Conservation (phyloP, 225 moss, liverwort and hornwort species). For the Marchantia paleacea region DNA sequence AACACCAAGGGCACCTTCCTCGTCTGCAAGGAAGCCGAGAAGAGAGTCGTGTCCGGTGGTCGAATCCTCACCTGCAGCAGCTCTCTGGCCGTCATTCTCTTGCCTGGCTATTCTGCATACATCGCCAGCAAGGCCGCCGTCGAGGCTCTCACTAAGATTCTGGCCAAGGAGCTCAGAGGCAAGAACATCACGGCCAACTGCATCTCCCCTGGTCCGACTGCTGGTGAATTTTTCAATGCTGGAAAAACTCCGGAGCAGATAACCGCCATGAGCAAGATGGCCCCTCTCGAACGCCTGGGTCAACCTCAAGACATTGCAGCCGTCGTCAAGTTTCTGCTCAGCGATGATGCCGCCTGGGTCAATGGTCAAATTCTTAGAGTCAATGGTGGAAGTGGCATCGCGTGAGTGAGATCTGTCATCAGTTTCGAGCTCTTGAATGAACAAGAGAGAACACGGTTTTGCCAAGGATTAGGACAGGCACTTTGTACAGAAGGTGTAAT, state of each 20-base stretch:
- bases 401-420: background rate
- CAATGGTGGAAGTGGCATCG: constrained; percentile 48
- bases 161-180: constrained; percentile 68
- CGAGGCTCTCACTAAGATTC: constrained; percentile 53
- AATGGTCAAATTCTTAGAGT: constrained; percentile 68
- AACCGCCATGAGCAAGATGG: background rate
- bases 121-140: constrained; percentile 62
- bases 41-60: constrained; percentile 40
- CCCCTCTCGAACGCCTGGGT: constrained; percentile 59
- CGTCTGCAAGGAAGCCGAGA: constrained; percentile 46
- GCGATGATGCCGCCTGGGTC: constrained; percentile 53
- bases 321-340: constrained; percentile 46
- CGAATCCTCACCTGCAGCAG: constrained; percentile 52
- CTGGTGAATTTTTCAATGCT: constrained; percentile 43
- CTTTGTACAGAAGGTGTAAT: too few species aligned
- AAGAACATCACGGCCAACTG: constrained; percentile 67
- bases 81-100: constrained; percentile 16
- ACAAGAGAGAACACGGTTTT: too few species aligned
- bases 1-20: constrained; percentile 63
- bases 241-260: constrained; percentile 50
- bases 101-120: constrained; percentile 48
- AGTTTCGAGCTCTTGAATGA: too few species aligned
- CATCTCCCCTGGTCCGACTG: constrained; percentile 59
- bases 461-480: too few species aligned
- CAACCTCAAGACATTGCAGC: constrained; percentile 54